Evolutionary conservation across 257 asterid species (phyloP), one percentile per base, ranked within the genome.

Genomic region (Rhazya stricta): DNA sequence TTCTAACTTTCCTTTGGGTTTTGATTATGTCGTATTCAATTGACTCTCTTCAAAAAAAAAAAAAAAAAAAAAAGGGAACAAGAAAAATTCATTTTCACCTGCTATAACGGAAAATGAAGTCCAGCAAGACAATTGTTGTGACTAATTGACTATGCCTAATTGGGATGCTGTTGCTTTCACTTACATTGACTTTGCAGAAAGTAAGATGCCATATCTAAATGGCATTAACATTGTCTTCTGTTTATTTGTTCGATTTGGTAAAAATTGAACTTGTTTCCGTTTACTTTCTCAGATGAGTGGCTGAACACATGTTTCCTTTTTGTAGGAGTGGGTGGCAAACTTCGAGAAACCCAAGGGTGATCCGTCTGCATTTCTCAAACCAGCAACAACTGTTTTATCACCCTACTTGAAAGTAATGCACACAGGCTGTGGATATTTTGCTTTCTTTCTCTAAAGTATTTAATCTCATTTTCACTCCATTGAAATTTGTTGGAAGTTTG

Each of bases 271-370:
- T 23, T 78, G 67, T 74, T 54, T 73, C 53, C 21, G 9, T 27
- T 34, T 27, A 15, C 45, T 37, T 23, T 11, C 23, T 72, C 50
- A 19, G 18, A 1, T 23, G 18, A 39, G 42, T 15, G 10, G 19
- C 53, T 57, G 79, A 41, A 60, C 25, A 56, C 32, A 57, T 80
- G 18, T n/a, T 81, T 79, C 78, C 60, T 16, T 67, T 65, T 76
- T 61, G 80, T 84, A 92, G 97, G 97, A 89, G 25, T 92, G 97
- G 97, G 94, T 90, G 70, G 92, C 97, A 51, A 89, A 85, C 77
- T 94, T 94, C 82, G 99, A 94, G 89, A 94, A 94, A 80, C 99
- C 99, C 73, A 92, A 92, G 87, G 97, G 97, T 50, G 95, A 92
- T 85, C 99, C 99, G 53, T 86, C 97, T 81, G 86, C 92, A 69